Base-by-base conservation (phyloP, 768 basidiomycete species). In the Xerocomus spinulosus region DNA sequence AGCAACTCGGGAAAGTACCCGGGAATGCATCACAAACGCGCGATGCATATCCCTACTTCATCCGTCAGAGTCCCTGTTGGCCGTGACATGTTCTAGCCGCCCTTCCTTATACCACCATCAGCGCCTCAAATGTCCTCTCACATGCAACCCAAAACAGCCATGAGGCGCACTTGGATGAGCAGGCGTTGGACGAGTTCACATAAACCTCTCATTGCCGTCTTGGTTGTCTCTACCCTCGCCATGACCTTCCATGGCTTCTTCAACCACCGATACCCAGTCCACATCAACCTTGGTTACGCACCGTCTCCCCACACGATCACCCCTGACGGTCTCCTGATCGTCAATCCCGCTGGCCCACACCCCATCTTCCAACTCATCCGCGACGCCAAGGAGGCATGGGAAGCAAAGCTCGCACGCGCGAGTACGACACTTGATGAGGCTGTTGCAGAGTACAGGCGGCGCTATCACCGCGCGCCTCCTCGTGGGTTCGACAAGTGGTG, bases 401-500 rank as follows among this genome's bases (percentile, higher is more conserved):
- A 60, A 1, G 53, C 48, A 1, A 73, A 72, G 55, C 44, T 55
- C 2, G 50, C 53, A 0, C 61, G 61, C 1, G 70, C 68, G 21
- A 75, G 74, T 39, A 65, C 44, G 23, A 70, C 70, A 0, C 56
- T 75, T 7, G 59, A 58, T 1, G 57, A 69, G 40, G 75, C 74
- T 0, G 66, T 71, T 0, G 47, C 49, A 8, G 74, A 76, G 48
- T 75, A 75, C 45, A 59, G 52, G 44, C 52, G 63, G 14, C 58
- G 70, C 10, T 71, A 71, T 23, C 57, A 30, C 28, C 61, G 69
- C 12, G 44, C 53, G 4, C 74, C 75, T 0, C 74, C 74, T 2
- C 60, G 57, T 30, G 72, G 71, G 2, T 75, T 75, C 36, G 72
- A 75, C 24, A 67, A 68, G 28, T 75, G 74, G 74, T 75, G 17